Evolutionary conservation across 1,284 basidiomycete species (phyloP), one percentile per base, ranked within the genome.

Genomic region (Cutaneotrichosporon curvatum): DNA sequence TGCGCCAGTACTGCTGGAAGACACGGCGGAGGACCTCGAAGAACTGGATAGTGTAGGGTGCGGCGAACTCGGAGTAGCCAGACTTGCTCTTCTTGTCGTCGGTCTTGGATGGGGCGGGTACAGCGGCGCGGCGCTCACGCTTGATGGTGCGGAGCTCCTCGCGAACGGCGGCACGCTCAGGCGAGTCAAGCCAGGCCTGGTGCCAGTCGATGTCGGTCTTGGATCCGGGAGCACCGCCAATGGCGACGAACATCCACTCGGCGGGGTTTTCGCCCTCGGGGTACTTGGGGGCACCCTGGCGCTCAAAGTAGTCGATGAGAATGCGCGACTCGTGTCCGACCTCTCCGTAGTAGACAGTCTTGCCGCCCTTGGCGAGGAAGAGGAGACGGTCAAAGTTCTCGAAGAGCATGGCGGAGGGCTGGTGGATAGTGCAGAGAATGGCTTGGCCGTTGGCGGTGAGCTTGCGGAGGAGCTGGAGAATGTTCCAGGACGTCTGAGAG

Each of bases 201-300:
- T 83, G 81, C 85, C 85, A 88, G 57, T 87, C 84, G 33, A 79
- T 75, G 78, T 74, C 34, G 43, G 68, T 61, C 76, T 79, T 48
- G 12, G 59, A 59, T 20, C 79, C 76, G 28, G 83, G 77, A 30
- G 84, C 85, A 37, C 83, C 83, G 45, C 85, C 85, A 47, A 86
- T 85, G 22, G 81, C 83, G 37, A 70, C 61, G 5, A 66, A 48
- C 42, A 65, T 50, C 51, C 55, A 59, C 42, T 65, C 63, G 30
- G 62, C 62, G 8, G 64, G 63, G 46, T 65, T 66, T 37, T 49
- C 56, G 18, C 55, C 46, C 3, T 37, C 18, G 8, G 56, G 57
- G 41, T 59, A 50, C 4, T 45, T 43, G 20, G 54, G 43, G 1
- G 57, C 60, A 30, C 55, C 50, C 19, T 50, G 45, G 28, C 37